Evolutionary conservation across 352 stramenopile genomes (phyloP).

Genomic region (Blastocystis hominis): DNA sequence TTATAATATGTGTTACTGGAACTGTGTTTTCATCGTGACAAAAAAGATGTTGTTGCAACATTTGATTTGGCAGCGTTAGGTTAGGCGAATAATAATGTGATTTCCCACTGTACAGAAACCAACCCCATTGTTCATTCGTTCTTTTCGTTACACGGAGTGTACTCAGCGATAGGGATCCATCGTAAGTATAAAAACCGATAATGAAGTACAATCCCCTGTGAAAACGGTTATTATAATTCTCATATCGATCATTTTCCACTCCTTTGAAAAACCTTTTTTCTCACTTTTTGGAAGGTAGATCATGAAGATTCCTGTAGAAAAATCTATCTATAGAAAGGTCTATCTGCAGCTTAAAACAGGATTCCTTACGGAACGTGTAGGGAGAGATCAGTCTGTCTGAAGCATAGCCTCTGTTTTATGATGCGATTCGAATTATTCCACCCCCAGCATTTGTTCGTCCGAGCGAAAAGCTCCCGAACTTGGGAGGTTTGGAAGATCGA

Average conservation of each 20-base stretch:
- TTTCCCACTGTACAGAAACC: too few species aligned
- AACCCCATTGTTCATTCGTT: too few species aligned
- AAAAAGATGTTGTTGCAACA: too few species aligned
- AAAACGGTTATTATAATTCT: not conserved
- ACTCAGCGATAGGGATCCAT: too few species aligned
- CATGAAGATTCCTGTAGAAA: conserved; percentile 53
- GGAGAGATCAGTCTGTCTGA: not conserved
- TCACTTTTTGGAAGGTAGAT: not conserved
- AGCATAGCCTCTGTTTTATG: conserved; percentile 42
- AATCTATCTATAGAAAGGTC: conserved; percentile 51
- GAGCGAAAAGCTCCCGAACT: conserved; percentile 38
- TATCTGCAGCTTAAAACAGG: conserved; percentile 50
- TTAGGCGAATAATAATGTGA: too few species aligned
- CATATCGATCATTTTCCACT: not conserved
- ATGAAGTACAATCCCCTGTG: not conserved
- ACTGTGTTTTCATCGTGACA: too few species aligned
- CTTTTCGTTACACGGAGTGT: too few species aligned
- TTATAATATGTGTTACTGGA: too few species aligned
- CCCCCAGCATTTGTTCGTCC: conserved; percentile 10
- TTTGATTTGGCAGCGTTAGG: too few species aligned
- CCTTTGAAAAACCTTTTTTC: not conserved
- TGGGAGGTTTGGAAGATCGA: conserved; percentile 32
- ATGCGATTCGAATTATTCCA: conserved; percentile 13
- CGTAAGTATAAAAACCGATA: too few species aligned
- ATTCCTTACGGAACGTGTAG: conserved; percentile 45